Evolutionary conservation across 1,284 basidiomycete species (phyloP), one percentile per base, ranked within the genome.

Genomic region (Ceratorhiza oryzae-sativae): DNA sequence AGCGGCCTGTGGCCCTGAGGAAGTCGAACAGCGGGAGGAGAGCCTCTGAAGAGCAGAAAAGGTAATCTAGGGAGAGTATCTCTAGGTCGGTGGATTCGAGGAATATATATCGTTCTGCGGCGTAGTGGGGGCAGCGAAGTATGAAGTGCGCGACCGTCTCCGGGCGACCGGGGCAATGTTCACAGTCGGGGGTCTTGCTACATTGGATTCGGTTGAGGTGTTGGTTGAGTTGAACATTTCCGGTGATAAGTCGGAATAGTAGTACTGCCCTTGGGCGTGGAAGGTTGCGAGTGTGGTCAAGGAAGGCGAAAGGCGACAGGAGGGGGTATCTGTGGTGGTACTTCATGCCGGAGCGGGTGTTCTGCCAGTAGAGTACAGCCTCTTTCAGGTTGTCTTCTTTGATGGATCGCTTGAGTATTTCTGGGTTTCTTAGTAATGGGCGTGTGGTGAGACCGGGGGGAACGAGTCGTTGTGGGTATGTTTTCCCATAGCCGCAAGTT

Each of bases 191-290:
- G 8, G 56, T n/a, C 13, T 39, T n/a, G 36, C 34, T 32, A 4
- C 9, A 6, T 20, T 59, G 56, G 15, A 59, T 4, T 20, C 56
- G 56, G 56, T 59, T 27, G 32, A 59, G 56, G 56, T 59, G 56
- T n/a, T 59, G 30, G 23, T 32, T 10, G 27, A 59, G 56, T 32
- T 34, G 56, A n/a, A 59, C 12, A 39, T 59, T 27, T 23, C 56
- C 56, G 8, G 36, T 59, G 27, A 41, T 59, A 32, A 59, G 56
- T 8, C 32, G 56, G 56, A 59, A 59, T 9, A 59, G 56, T 9
- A 59, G 56, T 5, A 30, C 32, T 10, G 34, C 56, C 15, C 34
- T 6, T 9, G 56, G 39, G 8, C 51, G 4, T 12, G 51, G 23
- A 48, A 48, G 6, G 8, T 39, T 39, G 6, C 36, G 36, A 6